phyloP scores from a whole-genome alignment of 192 early-diverging fungal genomes.

The Coemansia sp. region DNA sequence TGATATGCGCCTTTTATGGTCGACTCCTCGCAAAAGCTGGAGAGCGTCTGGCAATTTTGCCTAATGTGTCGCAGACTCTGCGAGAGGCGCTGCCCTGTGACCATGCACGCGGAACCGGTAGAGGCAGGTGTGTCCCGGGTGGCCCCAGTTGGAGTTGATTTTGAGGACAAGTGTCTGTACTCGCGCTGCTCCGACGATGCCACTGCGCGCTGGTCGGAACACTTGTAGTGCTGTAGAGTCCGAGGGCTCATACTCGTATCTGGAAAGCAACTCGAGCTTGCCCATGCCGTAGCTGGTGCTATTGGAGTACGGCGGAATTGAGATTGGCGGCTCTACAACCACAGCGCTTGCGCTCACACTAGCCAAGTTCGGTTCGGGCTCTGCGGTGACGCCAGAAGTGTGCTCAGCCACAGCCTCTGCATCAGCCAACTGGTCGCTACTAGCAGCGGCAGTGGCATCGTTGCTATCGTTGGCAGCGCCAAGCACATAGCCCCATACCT shows the following conservation, averaged over 20 bases:
- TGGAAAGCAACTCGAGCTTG: slow-evolving; percentile 22
- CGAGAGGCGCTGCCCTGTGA: slow-evolving; percentile 9
- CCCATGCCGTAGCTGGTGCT: slow-evolving; percentile 24
- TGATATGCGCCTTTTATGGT: too few species aligned
- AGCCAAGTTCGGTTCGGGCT: background rate
- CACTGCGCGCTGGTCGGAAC: slow-evolving; percentile 16
- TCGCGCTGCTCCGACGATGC: slow-evolving; percentile 33
- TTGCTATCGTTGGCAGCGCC: background rate
- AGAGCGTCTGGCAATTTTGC: background rate
- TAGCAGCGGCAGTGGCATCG: background rate
- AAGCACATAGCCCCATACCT: slow-evolving; percentile 61
- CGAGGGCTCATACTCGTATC: slow-evolving; percentile 53
- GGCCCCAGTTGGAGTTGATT: slow-evolving; percentile 69
- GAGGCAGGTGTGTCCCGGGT: slow-evolving; percentile 66
- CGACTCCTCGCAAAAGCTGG: background rate
- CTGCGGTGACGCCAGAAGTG: background rate
- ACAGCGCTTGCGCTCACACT: background rate
- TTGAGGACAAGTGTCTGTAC: slow-evolving; percentile 58
- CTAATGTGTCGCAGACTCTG: slow-evolving; percentile 9
- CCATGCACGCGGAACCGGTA: slow-evolving; percentile 76
- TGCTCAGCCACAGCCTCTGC: background rate
- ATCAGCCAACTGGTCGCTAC: background rate
- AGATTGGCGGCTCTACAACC: background rate
- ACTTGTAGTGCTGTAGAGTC: slow-evolving; percentile 48
- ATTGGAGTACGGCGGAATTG: slow-evolving; percentile 26